phyloP scores from a whole-genome alignment of 768 basidiomycete genomes.

The Mycena leptocephala region DNA sequence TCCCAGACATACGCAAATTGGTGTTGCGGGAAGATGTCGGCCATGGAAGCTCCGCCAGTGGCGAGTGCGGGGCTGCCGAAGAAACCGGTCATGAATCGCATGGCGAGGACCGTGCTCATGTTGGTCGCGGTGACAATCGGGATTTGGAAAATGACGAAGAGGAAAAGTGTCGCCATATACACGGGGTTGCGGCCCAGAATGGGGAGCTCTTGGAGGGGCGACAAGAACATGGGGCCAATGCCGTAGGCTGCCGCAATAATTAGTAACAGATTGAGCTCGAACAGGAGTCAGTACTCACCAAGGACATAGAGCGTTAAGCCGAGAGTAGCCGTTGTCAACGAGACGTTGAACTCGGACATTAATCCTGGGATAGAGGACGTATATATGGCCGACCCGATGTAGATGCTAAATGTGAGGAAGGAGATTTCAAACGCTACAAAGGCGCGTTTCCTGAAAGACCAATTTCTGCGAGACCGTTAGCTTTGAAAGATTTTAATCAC shows the following conservation, averaged over 20 bases:
- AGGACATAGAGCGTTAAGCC: neutral
- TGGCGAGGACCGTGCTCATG: constrained; percentile 46
- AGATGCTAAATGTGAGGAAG: neutral
- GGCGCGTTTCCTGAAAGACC: neutral
- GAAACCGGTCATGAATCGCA: constrained; percentile 52
- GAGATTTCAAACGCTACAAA: neutral
- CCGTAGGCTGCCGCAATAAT: neutral
- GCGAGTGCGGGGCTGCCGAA: constrained; percentile 51
- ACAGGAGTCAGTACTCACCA: neutral
- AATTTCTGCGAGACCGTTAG: constrained; percentile 9
- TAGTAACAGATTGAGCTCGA: neutral
- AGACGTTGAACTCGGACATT: neutral
- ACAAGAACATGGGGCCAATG: neutral
- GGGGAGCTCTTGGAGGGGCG: neutral
- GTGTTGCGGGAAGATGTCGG: constrained; percentile 5
- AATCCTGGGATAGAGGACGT: neutral
- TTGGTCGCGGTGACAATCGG: constrained; percentile 49
- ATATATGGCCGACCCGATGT: neutral
- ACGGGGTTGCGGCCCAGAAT: neutral
- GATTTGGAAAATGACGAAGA: constrained; percentile 51
- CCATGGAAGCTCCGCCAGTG: constrained; percentile 37
- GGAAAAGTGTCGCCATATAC: neutral
- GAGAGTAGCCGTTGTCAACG: neutral
- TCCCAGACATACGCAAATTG: constrained; percentile 14
- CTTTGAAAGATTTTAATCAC: neutral